These are phyloP conservation scores for Cercophora sp. DNA, from an alignment of 495 filamentous ascomycete species.

Conservation along the genomic window DNA sequence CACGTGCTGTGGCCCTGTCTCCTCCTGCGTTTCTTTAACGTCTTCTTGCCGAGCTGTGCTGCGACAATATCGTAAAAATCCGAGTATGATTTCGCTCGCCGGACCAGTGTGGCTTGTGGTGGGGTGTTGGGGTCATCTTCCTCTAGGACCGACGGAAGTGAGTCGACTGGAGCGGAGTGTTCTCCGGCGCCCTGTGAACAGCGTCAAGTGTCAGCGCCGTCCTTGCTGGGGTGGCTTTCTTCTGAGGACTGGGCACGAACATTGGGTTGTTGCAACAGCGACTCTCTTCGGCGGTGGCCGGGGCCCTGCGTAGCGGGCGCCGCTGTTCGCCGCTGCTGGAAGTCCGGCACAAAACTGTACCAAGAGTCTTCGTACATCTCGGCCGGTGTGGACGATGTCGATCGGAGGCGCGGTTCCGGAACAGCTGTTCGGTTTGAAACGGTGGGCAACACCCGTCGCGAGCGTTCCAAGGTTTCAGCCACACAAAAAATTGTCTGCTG, in stretches of 20 bases:
- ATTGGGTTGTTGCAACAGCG: slow-evolving; percentile 65
- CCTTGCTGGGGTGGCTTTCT: background rate
- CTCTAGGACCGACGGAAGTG: slow-evolving; percentile 47
- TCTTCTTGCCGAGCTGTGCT: slow-evolving; percentile 47
- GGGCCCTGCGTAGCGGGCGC: slow-evolving; percentile 30
- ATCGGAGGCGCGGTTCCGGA: background rate
- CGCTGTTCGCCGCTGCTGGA: slow-evolving; percentile 40
- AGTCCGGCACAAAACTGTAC: slow-evolving; percentile 61
- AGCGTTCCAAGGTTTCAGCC: too few relatives aligned
- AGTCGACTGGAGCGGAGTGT: slow-evolving; percentile 32
- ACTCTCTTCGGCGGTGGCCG: slow-evolving; percentile 57
- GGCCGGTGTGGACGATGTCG: background rate
- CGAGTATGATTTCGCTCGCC: slow-evolving; percentile 71
- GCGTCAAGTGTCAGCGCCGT: slow-evolving; percentile 4
- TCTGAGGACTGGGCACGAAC: slow-evolving; percentile 38
- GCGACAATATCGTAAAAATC: slow-evolving; percentile 66
- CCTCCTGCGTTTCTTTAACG: slow-evolving; percentile 33
- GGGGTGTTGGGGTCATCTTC: slow-evolving; percentile 51
- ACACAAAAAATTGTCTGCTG: too few relatives aligned
- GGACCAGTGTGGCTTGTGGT: slow-evolving; percentile 56
- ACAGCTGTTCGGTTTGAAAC: slow-evolving; percentile 2
- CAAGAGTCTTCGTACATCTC: slow-evolving; percentile 74
- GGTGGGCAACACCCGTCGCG: background rate
- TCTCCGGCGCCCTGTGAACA: slow-evolving; percentile 33
- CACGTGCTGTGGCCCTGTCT: slow-evolving; percentile 32